phyloP scores from a whole-genome alignment of 305 asterid genomes.

The Fraxinus nigra region DNA sequence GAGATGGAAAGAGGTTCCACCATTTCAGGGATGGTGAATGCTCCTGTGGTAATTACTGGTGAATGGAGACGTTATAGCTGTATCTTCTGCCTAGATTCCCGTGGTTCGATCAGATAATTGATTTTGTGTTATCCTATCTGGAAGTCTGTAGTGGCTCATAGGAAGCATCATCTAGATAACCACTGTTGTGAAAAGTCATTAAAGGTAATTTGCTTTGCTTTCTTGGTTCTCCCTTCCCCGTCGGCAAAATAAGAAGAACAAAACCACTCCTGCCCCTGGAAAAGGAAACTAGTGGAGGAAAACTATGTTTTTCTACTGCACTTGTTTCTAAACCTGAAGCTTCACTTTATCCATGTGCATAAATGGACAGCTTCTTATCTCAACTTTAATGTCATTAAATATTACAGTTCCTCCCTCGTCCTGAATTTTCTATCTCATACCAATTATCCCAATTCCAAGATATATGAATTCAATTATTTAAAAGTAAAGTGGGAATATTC shows the following conservation, averaged over 20 bases:
- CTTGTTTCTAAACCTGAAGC: neutral
- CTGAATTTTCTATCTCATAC: neutral
- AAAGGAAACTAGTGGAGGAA: neutral
- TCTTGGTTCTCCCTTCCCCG: neutral
- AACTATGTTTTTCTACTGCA: neutral
- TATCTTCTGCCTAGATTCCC: neutral
- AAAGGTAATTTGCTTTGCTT: neutral
- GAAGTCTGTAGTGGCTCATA: constrained; percentile 10
- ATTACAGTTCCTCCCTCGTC: neutral
- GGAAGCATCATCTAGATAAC: neutral
- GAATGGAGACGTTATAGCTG: constrained; percentile 29
- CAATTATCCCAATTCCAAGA: neutral
- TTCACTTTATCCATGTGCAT: neutral
- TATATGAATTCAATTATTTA: neutral
- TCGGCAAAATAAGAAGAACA: neutral
- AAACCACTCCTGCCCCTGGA: neutral
- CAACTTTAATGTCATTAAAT: neutral
- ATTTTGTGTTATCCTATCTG: neutral
- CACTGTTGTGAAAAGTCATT: neutral
- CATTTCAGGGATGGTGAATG: constrained; percentile 88
- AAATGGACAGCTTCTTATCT: neutral
- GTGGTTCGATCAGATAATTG: neutral
- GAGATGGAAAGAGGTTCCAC: constrained; percentile 92
- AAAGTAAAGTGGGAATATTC: neutral
- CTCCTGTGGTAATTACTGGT: constrained; percentile 88